A percentile compares a stretch with the other conserved stretches of the same genome.
These are phyloP conservation scores for Paecilomyces dactylethromorphus DNA, from an alignment of 2,329 filamentous ascomycete genomes.

Conservation along the genomic window DNA sequence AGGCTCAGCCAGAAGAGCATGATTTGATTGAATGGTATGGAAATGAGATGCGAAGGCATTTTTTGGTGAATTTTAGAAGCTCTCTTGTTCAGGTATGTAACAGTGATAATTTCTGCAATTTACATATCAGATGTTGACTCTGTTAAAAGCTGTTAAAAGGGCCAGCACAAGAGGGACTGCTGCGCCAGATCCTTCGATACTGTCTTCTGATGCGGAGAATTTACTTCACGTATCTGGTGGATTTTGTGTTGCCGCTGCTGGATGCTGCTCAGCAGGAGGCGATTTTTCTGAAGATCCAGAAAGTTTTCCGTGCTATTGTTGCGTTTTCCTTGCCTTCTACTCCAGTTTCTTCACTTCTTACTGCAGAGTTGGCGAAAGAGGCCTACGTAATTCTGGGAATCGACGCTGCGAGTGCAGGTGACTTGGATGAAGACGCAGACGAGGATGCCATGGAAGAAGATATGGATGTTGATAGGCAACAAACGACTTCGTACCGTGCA, in stretches of 20 bases:
- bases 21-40: conserved; percentile 37
- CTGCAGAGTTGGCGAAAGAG: conserved; percentile 38
- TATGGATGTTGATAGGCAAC: conserved; percentile 32
- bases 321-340: conserved; percentile 40
- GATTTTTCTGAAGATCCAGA: conserved; percentile 30
- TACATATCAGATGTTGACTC: background rate
- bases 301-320: conserved; percentile 42
- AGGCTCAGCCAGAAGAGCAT: conserved; percentile 13
- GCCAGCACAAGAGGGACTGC: conserved; percentile 14
- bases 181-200: conserved; percentile 27
- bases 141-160: conserved; percentile 17
- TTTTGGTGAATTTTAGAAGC: conserved; percentile 29
- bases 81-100: conserved; percentile 27
- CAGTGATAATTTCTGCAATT: background rate
- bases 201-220: conserved; percentile 29
- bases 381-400: conserved; percentile 38
- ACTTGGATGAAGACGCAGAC: background rate
- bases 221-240: conserved; percentile 30
- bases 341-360: conserved; percentile 37
- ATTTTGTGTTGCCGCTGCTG: conserved; percentile 25
- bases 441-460: conserved; percentile 17
- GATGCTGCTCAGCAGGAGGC: conserved; percentile 18
- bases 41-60: conserved; percentile 38
- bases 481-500: conserved; percentile 29
- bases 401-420: conserved; percentile 20